A percentile compares a stretch with the other conserved stretches of the same genome.
phyloP scores from a whole-genome alignment of 1,284 basidiomycete species.

The Bondarzewia mesenterica region DNA sequence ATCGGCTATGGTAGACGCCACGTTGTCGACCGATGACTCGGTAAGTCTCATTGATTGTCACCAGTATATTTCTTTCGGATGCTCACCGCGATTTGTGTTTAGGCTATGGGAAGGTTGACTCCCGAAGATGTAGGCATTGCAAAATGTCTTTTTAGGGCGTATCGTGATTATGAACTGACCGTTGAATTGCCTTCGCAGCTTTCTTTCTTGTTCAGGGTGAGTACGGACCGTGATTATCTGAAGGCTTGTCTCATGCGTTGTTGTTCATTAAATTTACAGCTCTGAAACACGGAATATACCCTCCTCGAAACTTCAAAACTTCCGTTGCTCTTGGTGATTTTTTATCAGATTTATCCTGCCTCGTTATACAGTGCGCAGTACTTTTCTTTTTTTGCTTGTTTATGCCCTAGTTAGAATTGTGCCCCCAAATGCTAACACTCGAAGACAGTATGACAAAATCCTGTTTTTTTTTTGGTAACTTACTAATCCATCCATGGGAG shows the following conservation, averaged over 20 bases:
- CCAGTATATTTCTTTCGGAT: conserved; percentile 14
- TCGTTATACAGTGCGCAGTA: too few relatives aligned
- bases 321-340: too few relatives aligned
- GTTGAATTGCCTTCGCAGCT: conserved; percentile 33
- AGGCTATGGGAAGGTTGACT: conserved; percentile 82
- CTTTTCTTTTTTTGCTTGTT: too few relatives aligned
- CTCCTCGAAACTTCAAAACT: too few relatives aligned
- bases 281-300: not conserved
- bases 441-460: too few relatives aligned
- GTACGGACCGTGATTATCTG: conserved; percentile 9
- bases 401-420: too few relatives aligned
- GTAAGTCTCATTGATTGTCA: conserved; percentile 22
- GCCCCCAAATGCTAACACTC: too few relatives aligned
- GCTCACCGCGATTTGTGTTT: conserved; percentile 26
- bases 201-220: conserved; percentile 69
- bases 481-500: too few relatives aligned
- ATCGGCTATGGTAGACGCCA: conserved; percentile 77
- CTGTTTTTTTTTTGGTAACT: too few relatives aligned
- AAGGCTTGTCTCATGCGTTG: not conserved
- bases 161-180: not conserved
- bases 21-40: conserved; percentile 69
- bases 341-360: too few relatives aligned
- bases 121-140: conserved; percentile 71
- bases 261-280: not conserved
- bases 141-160: conserved; percentile 1